Conservation (phyloP, 352 stramenopile genomes). For the Pythium oligandrum region DNA sequence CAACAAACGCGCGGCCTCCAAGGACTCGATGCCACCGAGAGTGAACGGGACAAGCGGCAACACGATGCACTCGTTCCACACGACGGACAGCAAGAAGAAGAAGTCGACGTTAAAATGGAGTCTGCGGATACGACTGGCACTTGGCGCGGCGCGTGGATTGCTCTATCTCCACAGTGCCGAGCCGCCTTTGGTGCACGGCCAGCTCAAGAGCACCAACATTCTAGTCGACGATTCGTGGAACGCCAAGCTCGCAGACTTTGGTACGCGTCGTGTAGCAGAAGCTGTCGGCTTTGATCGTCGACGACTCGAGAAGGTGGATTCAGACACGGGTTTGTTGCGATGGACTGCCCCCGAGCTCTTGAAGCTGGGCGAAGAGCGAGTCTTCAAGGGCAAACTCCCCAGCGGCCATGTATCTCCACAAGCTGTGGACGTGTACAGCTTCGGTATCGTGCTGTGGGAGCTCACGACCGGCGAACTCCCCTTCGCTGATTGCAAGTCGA, state of each 20-base stretch:
- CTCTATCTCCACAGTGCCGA: conserved; percentile 84
- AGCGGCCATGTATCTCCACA: conserved; percentile 45
- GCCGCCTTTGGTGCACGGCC: conserved; percentile 77
- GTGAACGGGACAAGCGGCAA: conserved; percentile 6
- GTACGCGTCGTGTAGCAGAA: conserved; percentile 72
- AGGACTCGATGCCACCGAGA: not conserved
- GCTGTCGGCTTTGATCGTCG: conserved; percentile 70
- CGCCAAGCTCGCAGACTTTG: conserved; percentile 85
- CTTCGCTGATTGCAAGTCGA: conserved; percentile 59
- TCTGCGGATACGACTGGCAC: conserved; percentile 71
- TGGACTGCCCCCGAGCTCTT: conserved; percentile 80
- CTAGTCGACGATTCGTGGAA: conserved; percentile 88
- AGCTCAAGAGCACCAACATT: conserved; percentile 88
- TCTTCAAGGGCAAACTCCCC: conserved; percentile 55
- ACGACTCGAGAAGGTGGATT: conserved; percentile 53
- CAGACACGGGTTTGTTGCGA: conserved; percentile 49
- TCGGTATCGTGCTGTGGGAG: conserved; percentile 87
- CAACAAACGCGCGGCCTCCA: not conserved
- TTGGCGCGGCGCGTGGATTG: conserved; percentile 70
- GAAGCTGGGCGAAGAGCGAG: conserved; percentile 69
- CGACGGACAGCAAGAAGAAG: conserved; percentile 32
- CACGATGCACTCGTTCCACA: conserved; percentile 15
- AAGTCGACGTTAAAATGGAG: conserved; percentile 76
- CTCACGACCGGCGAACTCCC: conserved; percentile 79
- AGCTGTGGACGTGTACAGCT: conserved; percentile 85